Evolutionary conservation across 148 eudicot genomes (phyloP), one percentile per base, ranked within the genome.

Genomic region (Rhododendron molle): DNA sequence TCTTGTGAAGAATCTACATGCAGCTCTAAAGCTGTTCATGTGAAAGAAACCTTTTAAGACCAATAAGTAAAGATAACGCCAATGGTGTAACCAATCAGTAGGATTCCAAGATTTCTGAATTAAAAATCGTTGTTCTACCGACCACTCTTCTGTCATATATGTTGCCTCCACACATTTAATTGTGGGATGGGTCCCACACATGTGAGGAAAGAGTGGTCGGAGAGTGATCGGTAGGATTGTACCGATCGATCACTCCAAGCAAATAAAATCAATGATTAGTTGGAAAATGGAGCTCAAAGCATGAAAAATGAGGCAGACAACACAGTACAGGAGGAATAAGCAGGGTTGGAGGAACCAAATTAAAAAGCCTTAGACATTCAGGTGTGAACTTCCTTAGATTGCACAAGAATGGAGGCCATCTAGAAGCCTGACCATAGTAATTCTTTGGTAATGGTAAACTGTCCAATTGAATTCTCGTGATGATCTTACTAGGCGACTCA

Each of bases 1-100:
- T 80, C 83, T 95, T 23, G 91, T 90, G 81, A 93, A 87, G 87
- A 79, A 92, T 82, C 83, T 95, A 50, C 90, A 90, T 69, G 81
- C 86, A 21, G 88, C 88, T 34, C 83, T 93, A 32, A 89, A 86
- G 26, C 78, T 44, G 47, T 89, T 87, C 38, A 65, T 85, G 78
- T 91, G 90, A 89, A 67, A 84, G 81, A 38, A 58, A 71, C 7
- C 36, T 4, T 15, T 15, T 15, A 13, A 30, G 18, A 32, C 40
- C 0, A n/a, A n/a, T n/a, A n/a, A n/a, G n/a, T n/a, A n/a, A n/a
- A n/a, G n/a, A n/a, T n/a, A n/a, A n/a, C n/a, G n/a, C n/a, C n/a
- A n/a, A n/a, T n/a, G n/a, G n/a, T n/a, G n/a, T n/a, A 32, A 32
- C 43, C 16, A 52, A 52, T 3, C 1, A 46, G 49, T 46, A 46